A percentile compares a stretch with the other conserved stretches of the same genome.
These are phyloP conservation scores for Russula virescens DNA, from an alignment of 768 basidiomycete genomes.

Conservation along the genomic window DNA sequence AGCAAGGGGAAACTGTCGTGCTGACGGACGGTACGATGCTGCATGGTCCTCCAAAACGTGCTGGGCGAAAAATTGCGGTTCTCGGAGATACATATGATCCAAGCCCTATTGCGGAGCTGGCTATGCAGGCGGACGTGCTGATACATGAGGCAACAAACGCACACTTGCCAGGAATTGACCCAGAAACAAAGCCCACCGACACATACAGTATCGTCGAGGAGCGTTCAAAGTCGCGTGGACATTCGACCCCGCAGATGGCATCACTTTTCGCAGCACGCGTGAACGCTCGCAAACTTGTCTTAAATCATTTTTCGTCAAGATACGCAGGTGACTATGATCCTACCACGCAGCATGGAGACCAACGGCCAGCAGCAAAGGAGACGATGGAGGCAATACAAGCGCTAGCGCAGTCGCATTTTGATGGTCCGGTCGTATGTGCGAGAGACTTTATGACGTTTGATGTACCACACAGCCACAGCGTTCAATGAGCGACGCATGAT, in stretches of 20 bases:
- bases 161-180: constrained; percentile 61
- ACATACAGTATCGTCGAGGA: constrained; percentile 56
- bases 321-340: constrained; percentile 64
- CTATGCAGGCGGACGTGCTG: constrained; percentile 61
- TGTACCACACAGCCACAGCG: constrained; percentile 35
- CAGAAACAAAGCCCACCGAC: constrained; percentile 50
- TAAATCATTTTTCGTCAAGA: constrained; percentile 84
- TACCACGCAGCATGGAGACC: constrained; percentile 33
- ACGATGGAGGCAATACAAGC: constrained; percentile 60
- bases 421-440: constrained; percentile 59
- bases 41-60: constrained; percentile 55
- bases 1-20: constrained; percentile 54
- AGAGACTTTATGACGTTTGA: constrained; percentile 71
- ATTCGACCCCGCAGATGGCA: constrained; percentile 91
- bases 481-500: constrained; percentile 13
- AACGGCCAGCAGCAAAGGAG: constrained; percentile 31
- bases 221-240: constrained; percentile 69
- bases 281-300: constrained; percentile 52
- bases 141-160: constrained; percentile 92
- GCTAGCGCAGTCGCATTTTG: constrained; percentile 51
- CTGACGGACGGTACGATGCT: constrained; percentile 71
- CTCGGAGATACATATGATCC: constrained; percentile 85
- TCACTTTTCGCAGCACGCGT: constrained; percentile 69
- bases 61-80: constrained; percentile 72
- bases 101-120: constrained; percentile 55